Conservation (phyloP, 75 land plant genomes). For the Larix kaempferi region DNA sequence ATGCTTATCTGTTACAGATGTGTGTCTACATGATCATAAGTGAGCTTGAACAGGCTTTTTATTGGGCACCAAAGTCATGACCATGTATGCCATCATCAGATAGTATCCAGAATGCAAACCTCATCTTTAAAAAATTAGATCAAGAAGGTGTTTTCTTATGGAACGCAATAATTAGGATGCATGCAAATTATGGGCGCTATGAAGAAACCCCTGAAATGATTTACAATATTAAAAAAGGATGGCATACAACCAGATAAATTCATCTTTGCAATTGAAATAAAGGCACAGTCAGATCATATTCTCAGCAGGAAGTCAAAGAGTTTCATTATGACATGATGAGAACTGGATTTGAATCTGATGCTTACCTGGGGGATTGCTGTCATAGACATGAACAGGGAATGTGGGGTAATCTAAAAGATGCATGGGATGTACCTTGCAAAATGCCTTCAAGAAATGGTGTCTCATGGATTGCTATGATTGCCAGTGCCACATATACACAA, state of each 20-base stretch:
- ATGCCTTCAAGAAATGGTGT: slow-evolving; percentile 9
- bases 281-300: slow-evolving; percentile 20
- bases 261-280: slow-evolving; percentile 9
- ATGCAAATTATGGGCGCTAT: slow-evolving; percentile 1
- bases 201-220: slow-evolving; percentile 8
- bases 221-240: neutral
- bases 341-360: slow-evolving; percentile 29
- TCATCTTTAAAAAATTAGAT: no score
- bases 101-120: no score
- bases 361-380: slow-evolving; percentile 40
- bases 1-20: no score
- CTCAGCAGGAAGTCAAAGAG: slow-evolving; percentile 11
- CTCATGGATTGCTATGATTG: slow-evolving; percentile 25
- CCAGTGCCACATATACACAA: slow-evolving; percentile 22
- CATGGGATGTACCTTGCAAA: slow-evolving; percentile 6
- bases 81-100: no score
- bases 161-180: neutral
- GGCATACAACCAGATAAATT: slow-evolving; percentile 12
- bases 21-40: no score
- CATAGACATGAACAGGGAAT: slow-evolving; percentile 12
- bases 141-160: no score
- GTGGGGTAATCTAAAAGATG: slow-evolving; percentile 9
- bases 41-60: no score
- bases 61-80: no score
- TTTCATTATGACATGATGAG: slow-evolving; percentile 33